Conservation (phyloP, 2,329 filamentous ascomycete species). For the Metarhizium guizhouense region DNA sequence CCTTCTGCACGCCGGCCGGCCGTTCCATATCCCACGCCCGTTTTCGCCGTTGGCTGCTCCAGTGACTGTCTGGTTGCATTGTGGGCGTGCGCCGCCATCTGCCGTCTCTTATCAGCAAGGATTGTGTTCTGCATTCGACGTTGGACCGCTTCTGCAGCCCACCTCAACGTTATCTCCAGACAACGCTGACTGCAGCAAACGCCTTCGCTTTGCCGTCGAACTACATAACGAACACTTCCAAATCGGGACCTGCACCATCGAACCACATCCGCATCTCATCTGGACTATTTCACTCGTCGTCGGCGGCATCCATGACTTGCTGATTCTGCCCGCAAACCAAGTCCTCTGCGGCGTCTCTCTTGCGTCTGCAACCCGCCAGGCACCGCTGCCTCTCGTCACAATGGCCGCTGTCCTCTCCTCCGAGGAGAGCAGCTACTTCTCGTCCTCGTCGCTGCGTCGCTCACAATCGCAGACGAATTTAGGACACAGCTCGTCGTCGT, state of each 20-base stretch:
- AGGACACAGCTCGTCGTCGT: slow-evolving; percentile 30
- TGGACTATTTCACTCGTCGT: background rate
- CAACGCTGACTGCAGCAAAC: background rate
- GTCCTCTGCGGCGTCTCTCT: background rate
- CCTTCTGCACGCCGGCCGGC: background rate
- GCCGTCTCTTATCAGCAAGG: background rate
- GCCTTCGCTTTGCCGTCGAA: too few species aligned
- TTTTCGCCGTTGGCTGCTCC: background rate
- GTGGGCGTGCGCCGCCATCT: background rate
- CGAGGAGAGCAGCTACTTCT: slow-evolving; percentile 50
- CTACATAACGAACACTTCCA: too few species aligned
- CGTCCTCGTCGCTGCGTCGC: slow-evolving; percentile 42
- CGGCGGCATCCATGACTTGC: background rate
- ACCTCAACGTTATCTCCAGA: background rate
- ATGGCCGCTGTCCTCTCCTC: slow-evolving; percentile 50
- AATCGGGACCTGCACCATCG: too few species aligned
- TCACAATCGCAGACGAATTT: slow-evolving; percentile 55
- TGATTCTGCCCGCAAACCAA: background rate
- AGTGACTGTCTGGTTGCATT: too few species aligned
- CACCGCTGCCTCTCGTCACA: slow-evolving; percentile 10
- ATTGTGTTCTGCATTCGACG: background rate
- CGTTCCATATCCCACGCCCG: background rate
- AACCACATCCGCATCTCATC: too few species aligned
- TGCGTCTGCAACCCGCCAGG: background rate
- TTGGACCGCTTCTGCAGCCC: background rate